phyloP scores from a whole-genome alignment of 495 filamentous ascomycete species.

The Penicillium robsamsonii region DNA sequence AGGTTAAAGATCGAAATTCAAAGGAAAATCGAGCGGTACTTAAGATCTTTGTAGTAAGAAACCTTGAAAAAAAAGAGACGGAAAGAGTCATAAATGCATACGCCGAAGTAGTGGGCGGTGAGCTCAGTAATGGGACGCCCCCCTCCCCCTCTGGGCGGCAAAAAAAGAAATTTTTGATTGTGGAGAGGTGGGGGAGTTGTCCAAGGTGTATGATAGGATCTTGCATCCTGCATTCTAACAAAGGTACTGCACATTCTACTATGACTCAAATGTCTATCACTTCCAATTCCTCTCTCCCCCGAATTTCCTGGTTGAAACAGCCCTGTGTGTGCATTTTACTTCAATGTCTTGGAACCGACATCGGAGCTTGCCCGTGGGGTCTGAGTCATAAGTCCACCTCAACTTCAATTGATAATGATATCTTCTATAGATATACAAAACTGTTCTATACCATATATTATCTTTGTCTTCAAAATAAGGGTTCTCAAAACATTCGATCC shows the following conservation, averaged over 20 bases:
- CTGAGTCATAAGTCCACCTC: constrained; percentile 8
- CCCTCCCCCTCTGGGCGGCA: constrained; percentile 23
- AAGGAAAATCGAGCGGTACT: constrained; percentile 10
- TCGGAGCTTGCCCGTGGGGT: constrained; percentile 11
- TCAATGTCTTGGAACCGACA: constrained; percentile 1
- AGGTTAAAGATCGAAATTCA: constrained; percentile 9
- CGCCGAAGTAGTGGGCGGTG: constrained; percentile 25
- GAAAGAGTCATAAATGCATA: constrained; percentile 27
- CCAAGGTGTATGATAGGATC: constrained; percentile 5
- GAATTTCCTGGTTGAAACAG: not conserved
- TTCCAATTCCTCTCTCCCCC: not conserved
- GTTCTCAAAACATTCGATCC: not conserved
- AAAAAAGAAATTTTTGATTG: constrained; percentile 27
- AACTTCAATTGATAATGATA: not conserved
- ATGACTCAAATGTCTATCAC: constrained; percentile 7
- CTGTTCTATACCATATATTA: not conserved
- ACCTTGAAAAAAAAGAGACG: constrained; percentile 10
- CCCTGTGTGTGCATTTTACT: not conserved
- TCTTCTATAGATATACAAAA: not conserved
- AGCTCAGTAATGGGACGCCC: constrained; percentile 25
- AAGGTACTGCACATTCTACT: no score
- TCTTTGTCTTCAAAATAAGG: not conserved
- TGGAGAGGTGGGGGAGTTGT: constrained; percentile 18
- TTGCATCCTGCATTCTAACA: not conserved
- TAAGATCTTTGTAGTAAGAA: constrained; percentile 12